phyloP scores from a whole-genome alignment of 2,329 filamentous ascomycete genomes.

The Taxawa tesnikishii region DNA sequence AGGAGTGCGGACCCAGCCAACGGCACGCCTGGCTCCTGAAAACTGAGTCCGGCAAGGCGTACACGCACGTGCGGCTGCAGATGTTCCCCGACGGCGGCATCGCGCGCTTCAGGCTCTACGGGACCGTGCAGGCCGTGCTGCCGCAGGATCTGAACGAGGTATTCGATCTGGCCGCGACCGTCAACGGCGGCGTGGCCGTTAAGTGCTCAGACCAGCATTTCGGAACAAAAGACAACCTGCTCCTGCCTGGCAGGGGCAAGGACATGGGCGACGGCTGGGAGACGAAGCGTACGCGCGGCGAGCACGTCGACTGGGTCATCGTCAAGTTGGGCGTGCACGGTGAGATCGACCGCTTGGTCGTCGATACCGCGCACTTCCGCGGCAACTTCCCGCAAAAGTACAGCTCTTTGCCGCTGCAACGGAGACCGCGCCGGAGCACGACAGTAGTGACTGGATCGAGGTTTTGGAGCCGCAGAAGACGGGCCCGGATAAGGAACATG shows the following conservation, averaged over 20 bases:
- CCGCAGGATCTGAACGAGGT: conserved; percentile 52
- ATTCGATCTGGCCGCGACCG: conserved; percentile 65
- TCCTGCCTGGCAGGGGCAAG: conserved; percentile 65
- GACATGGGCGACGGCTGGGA: conserved; percentile 90
- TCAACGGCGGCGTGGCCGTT: conserved; percentile 66
- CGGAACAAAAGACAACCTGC: conserved; percentile 65
- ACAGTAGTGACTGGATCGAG: conserved; percentile 51
- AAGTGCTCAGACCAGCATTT: conserved; percentile 77
- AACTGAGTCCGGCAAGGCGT: conserved; percentile 46
- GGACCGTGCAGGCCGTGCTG: conserved; percentile 64
- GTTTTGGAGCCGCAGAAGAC: conserved; percentile 56
- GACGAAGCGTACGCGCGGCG: conserved; percentile 60
- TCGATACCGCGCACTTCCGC: conserved; percentile 73
- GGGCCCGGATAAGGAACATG: conserved; percentile 61
- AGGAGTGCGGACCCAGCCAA: conserved; percentile 63
- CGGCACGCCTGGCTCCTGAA: conserved; percentile 62
- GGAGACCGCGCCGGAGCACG: conserved; percentile 41
- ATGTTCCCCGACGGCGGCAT: conserved; percentile 85
- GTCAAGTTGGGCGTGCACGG: conserved; percentile 58
- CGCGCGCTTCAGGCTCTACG: conserved; percentile 66
- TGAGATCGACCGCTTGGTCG: conserved; percentile 52
- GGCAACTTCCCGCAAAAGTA: conserved; percentile 75
- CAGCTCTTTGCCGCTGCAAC: conserved; percentile 50
- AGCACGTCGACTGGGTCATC: conserved; percentile 73
- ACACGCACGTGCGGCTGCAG: conserved; percentile 67